Evolutionary conservation across 1,284 basidiomycete genomes (phyloP).

Genomic region (Pulveroboletus sp.): DNA sequence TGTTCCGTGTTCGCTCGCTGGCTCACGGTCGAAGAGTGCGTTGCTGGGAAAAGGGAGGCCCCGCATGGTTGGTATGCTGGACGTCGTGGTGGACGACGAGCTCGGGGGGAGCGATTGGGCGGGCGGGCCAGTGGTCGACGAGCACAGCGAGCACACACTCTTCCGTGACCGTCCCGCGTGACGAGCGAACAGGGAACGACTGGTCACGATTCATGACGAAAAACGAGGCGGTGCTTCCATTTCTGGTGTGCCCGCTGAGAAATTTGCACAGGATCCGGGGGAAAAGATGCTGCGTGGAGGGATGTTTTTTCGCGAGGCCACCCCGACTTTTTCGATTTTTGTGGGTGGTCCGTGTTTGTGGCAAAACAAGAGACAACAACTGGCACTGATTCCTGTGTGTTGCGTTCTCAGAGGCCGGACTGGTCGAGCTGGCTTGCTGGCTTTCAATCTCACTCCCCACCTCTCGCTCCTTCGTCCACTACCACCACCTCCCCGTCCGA

Average conservation of each 20-base stretch:
- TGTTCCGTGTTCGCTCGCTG: constrained; percentile 56
- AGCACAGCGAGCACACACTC: constrained; percentile 33
- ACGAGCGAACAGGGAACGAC: constrained; percentile 29
- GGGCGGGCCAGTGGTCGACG: constrained; percentile 30
- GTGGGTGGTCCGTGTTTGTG: constrained; percentile 15
- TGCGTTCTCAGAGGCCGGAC: constrained; percentile 36
- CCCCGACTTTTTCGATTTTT: neutral
- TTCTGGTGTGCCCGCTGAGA: constrained; percentile 3
- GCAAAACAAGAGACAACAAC: constrained; percentile 35
- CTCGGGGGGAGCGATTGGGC: constrained; percentile 11
- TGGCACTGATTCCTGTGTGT: constrained; percentile 38
- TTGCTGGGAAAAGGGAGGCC: constrained; percentile 59
- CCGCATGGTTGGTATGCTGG: constrained; percentile 45
- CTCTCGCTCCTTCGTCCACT: constrained; percentile 34
- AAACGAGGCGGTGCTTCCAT: constrained; percentile 17
- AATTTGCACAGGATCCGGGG: constrained; percentile 10
- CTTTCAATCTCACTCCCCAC: constrained; percentile 38
- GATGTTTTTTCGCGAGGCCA: neutral
- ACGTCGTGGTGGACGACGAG: constrained; percentile 15
- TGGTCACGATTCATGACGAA: constrained; percentile 34
- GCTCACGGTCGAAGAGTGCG: constrained; percentile 49
- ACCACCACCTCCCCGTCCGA: constrained; percentile 48
- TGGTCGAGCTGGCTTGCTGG: constrained; percentile 39
- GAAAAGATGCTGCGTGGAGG: too few relatives aligned
- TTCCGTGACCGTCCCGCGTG: constrained; percentile 38